Conservation (phyloP, 768 basidiomycete species). For the Pleurotus cornucopiae region DNA sequence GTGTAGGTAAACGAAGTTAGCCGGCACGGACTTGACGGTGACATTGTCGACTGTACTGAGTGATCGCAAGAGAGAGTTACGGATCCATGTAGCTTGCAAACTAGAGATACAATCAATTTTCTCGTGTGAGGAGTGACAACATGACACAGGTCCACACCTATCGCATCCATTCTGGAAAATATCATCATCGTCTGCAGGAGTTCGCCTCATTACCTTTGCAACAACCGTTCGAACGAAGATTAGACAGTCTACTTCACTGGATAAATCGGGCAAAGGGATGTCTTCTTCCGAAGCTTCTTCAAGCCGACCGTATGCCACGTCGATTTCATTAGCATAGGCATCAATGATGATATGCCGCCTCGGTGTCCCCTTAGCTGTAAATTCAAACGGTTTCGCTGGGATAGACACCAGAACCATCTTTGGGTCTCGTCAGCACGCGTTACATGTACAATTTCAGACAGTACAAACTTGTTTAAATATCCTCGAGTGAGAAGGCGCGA, state of each 20-base stretch:
- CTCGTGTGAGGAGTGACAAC: neutral
- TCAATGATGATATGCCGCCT: slow-evolving; percentile 32
- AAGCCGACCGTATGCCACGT: slow-evolving; percentile 27
- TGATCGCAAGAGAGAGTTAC: slow-evolving; percentile 30
- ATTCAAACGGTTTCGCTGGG: slow-evolving; percentile 30
- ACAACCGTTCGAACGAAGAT: slow-evolving; percentile 29
- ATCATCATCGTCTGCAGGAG: slow-evolving; percentile 26
- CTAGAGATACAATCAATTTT: slow-evolving; percentile 17
- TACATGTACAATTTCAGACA: neutral
- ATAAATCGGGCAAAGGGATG: slow-evolving; percentile 19
- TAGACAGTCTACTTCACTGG: slow-evolving; percentile 17
- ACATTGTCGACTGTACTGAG: slow-evolving; percentile 20
- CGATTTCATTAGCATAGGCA: slow-evolving; percentile 36
- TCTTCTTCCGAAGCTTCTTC: slow-evolving; percentile 26
- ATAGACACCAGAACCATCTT: slow-evolving; percentile 39
- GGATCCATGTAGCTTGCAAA: slow-evolving; percentile 35
- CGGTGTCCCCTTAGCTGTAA: slow-evolving; percentile 23
- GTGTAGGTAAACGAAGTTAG: slow-evolving; percentile 31
- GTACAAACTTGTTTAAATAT: slow-evolving; percentile 37
- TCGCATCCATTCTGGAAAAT: slow-evolving; percentile 38
- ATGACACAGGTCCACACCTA: slow-evolving; percentile 18
- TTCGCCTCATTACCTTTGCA: slow-evolving; percentile 22
- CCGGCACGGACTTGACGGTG: slow-evolving; percentile 16
- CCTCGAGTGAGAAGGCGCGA: slow-evolving; percentile 38
- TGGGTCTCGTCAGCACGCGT: neutral